Conservation (phyloP, 345 rosid genomes). For the Dipteronia dyeriana region DNA sequence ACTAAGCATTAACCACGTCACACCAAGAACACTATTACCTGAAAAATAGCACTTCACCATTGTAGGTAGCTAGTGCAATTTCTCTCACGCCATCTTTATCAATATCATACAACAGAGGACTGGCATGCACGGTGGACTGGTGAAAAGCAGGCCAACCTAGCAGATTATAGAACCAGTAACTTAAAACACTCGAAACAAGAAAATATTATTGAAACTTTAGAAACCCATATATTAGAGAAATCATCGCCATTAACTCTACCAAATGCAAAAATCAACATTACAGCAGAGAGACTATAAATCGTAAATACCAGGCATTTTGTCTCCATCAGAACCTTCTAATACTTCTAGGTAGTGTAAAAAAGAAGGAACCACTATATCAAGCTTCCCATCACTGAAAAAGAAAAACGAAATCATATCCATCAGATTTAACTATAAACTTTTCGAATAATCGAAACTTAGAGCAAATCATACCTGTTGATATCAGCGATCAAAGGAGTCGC, state of each 20-base stretch:
- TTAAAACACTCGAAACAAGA: neutral
- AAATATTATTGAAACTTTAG: no score
- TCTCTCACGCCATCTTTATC: slow-evolving; percentile 98
- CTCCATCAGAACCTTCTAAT: slow-evolving; percentile 98
- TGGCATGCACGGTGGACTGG: slow-evolving; percentile 95
- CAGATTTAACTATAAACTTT: neutral
- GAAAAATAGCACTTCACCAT: slow-evolving; percentile 93
- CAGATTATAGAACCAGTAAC: slow-evolving; percentile 8
- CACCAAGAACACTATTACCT: slow-evolving; percentile 50
- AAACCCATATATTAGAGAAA: neutral
- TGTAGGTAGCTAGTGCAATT: slow-evolving; percentile 93
- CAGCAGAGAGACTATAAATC: slow-evolving; percentile 13
- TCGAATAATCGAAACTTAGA: neutral
- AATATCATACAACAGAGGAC: slow-evolving; percentile 91
- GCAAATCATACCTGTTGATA: slow-evolving; percentile 65
- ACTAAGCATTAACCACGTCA: neutral
- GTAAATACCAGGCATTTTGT: slow-evolving; percentile 86
- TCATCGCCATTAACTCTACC: neutral
- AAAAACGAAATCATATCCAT: slow-evolving; percentile 7
- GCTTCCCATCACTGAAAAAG: slow-evolving; percentile 87
- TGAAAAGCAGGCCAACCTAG: slow-evolving; percentile 99
- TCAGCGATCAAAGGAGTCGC: slow-evolving; percentile 96
- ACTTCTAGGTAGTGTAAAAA: slow-evolving; percentile 99
- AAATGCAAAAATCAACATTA: neutral
- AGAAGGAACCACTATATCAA: slow-evolving; percentile 94